Base-by-base conservation (phyloP, 106 monocot species). In the Dendrobium huoshanense region DNA sequence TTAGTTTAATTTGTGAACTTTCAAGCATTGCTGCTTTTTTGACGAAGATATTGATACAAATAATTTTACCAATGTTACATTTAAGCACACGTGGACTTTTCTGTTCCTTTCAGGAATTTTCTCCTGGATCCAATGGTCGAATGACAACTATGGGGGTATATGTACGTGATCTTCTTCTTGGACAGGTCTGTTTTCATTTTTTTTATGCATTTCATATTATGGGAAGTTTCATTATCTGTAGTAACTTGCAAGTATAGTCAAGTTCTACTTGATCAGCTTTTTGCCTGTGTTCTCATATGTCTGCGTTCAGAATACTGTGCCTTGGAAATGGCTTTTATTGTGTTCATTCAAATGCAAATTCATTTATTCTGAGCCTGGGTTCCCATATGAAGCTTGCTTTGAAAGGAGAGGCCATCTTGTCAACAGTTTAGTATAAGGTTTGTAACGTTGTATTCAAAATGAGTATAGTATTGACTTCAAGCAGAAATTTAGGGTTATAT, bases 141-240 rank as follows among this genome's bases (percentile, higher is more conserved):
- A 90, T 79, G 83, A 91, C 96, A 72, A 96, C 96, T 8, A 93
- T 96, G 96, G 96, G 96, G 20, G 90, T 88, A 24, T 96, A 96
- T 88, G 88, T 93, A 27, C 96, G 96, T 24, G 96, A 96, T 86
- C 86, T 96, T 72, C 88, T 96, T 81, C 93, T 96, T 79, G 96
- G 96, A 73, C 96, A 93, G 96, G 96, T 96, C 18, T 17, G 79
- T 84, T 58, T 65, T 24, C 7, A 3, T 74, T 59, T 41, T 19
- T 19, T 77, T 18, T 56, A 29, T 79, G 42, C 17, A 2, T 4
- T 59, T 74, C 25, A 19, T 74, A n/a, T 7, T 43, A 74, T 18
- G 20, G 20, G 43, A 41, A 44, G 7, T 74, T 19, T 74, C 11
- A 41, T 70, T 20, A 8, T 55, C 43, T 2, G 41, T 45, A 58